Conservation (phyloP, 2,329 filamentous ascomycete genomes). For the Chalara sp. region DNA sequence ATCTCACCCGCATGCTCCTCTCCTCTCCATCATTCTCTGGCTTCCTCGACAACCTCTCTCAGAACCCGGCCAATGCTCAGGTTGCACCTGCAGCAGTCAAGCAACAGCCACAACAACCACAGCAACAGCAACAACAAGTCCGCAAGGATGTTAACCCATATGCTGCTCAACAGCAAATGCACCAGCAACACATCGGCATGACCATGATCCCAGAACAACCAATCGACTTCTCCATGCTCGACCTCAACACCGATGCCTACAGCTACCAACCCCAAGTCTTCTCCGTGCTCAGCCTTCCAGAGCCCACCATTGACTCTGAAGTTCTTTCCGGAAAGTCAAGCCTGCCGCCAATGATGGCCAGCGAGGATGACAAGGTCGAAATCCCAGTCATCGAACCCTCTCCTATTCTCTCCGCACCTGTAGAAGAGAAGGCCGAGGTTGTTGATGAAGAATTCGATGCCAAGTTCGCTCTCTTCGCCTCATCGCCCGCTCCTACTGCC, state of each 20-base stretch:
- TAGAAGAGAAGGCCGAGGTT: conserved; percentile 15
- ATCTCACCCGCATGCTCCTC: conserved; percentile 75
- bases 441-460: conserved; percentile 54
- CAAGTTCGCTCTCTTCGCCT: conserved; percentile 54
- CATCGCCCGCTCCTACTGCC: conserved; percentile 23
- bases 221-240: conserved; percentile 68
- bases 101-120: conserved; percentile 26
- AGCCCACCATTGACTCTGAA: conserved; percentile 47
- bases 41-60: conserved; percentile 66
- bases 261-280: conserved; percentile 67
- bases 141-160: conserved; percentile 64
- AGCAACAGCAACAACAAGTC: conserved; percentile 34
- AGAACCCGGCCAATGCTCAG: conserved; percentile 44
- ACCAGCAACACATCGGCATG: conserved; percentile 66
- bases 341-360: conserved; percentile 32
- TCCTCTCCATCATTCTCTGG: conserved; percentile 76
- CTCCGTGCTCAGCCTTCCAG: conserved; percentile 60
- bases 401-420: conserved; percentile 13
- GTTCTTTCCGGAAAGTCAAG: conserved; percentile 67
- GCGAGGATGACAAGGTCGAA: conserved; percentile 41
- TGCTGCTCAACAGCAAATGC: conserved; percentile 41
- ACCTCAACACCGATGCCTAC: conserved; percentile 49
- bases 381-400: conserved; percentile 39
- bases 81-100: background rate
- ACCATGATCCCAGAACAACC: conserved; percentile 75